A percentile compares a stretch with the other conserved stretches of the same genome.
Conservation (phyloP, 1,284 basidiomycete species). For the Anthracocystis walkeri region DNA sequence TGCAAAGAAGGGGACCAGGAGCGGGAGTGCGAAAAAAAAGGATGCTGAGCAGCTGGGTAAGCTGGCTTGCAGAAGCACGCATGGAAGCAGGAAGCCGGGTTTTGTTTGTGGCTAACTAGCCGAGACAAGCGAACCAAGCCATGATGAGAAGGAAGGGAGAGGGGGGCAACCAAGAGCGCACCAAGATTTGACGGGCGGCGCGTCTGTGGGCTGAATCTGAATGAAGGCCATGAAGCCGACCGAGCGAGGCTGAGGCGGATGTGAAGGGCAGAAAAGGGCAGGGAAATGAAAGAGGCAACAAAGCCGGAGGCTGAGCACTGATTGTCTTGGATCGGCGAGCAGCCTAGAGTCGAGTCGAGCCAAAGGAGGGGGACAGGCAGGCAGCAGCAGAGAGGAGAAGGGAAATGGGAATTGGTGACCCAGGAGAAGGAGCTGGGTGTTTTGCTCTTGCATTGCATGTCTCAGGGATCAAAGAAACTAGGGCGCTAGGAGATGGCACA, state of each 20-base stretch:
- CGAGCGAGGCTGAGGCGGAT: no score
- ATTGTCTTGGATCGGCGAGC: conserved; percentile 6
- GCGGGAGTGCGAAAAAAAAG: not conserved
- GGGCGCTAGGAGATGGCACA: not conserved
- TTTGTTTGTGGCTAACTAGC: conserved; percentile 35
- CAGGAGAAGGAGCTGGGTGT: conserved; percentile 2
- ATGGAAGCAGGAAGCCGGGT: conserved; percentile 39
- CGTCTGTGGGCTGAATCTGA: conserved; percentile 6
- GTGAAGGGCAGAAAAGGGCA: no score
- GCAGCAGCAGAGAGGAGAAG: not conserved
- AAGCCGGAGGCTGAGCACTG: not conserved
- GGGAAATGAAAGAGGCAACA: not conserved
- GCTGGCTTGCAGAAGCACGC: conserved; percentile 19
- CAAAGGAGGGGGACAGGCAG: not conserved
- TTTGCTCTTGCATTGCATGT: not conserved
- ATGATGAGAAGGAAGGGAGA: not conserved
- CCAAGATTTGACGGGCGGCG: not conserved
- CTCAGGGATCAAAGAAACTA: not conserved
- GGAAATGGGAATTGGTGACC: not conserved
- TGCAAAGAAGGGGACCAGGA: not conserved
- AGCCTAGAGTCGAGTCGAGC: not conserved
- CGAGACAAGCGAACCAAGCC: conserved; percentile 12
- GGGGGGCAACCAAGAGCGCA: not conserved
- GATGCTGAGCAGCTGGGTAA: conserved; percentile 10
- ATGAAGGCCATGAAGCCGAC: not conserved